Base-by-base conservation (phyloP, 305 asterid species). In the Fraxinus paxiana region DNA sequence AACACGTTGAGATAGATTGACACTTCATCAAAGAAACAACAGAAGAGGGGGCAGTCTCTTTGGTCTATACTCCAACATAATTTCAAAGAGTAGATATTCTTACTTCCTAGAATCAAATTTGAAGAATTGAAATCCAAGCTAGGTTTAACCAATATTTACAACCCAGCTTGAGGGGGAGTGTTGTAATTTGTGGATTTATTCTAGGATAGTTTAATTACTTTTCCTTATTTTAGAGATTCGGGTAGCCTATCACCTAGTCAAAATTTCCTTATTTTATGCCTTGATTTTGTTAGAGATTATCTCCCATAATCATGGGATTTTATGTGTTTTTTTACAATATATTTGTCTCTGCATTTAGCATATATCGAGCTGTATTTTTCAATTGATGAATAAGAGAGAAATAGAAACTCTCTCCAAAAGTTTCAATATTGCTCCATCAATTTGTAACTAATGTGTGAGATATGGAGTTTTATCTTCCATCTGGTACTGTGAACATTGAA, bases 381-480 rank as follows among this genome's bases (percentile, higher is more conserved):
- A 2, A 41, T 10, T 41, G 51, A 41, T 7, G 46, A 41, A 41
- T 10, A 10, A 41, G 51, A 41, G 46, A 38, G 43, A 37, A 1
- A 38, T 8, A 41, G 5, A 41, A 10, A 41, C 0, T 3, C 3
- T 41, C n/a, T 41, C 51, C 15, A 41, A 41, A 38, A 38, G 46
- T 38, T 38, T 38, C 46, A 37, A 34, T 38, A 43, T 12, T 12
- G 59, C 59, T 48, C 20, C 59, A 13, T 48, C 18, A 48, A n/a
- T 48, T 48, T 48, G 59, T 18, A 48, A 15, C 59, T 48, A 48
- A 4, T 48, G 20, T 48, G 59, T 48, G 59, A n/a, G 59, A 15
- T 15, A 15, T 48, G 59, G 56, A 15, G 59, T 48, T 48, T 46
- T 61, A 28, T 80, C 59, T 28, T 83, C 81, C 84, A 73, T 80